Evolutionary conservation across 768 basidiomycete genomes (phyloP).

Genomic region (Phlebiopsis flavidoalba): DNA sequence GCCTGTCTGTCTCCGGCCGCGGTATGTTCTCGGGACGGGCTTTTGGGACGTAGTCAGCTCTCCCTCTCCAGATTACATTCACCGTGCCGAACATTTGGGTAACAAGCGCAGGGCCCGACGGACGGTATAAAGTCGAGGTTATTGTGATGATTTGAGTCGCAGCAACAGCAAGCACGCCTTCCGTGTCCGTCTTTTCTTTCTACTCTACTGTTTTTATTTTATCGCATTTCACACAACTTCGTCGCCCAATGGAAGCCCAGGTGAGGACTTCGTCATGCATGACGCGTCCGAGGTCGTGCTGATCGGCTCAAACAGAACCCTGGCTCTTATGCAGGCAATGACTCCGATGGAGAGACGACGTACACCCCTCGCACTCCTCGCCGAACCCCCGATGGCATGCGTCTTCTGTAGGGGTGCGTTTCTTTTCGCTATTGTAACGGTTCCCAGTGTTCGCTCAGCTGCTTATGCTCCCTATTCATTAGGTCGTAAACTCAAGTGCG

Average conservation of each 20-base stretch:
- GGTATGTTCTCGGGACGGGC: slow-evolving; percentile 1
- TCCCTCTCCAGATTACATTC: not conserved
- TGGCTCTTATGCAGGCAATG: slow-evolving; percentile 9
- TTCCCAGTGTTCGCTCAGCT: not conserved
- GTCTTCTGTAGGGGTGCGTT: slow-evolving; percentile 64
- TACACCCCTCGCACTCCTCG: slow-evolving; percentile 29
- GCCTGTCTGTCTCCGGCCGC: not conserved
- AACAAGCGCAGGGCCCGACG: slow-evolving; percentile 1
- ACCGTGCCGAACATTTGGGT: slow-evolving; percentile 1
- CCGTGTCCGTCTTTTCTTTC: not conserved
- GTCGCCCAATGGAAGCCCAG: not conserved
- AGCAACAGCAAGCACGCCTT: not conserved
- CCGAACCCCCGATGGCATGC: slow-evolving; percentile 67
- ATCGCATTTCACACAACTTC: not conserved
- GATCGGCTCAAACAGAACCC: slow-evolving; percentile 1
- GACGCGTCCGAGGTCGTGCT: not conserved
- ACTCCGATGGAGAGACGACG: slow-evolving; percentile 20
- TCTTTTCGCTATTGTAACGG: not conserved
- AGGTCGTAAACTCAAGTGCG: slow-evolving; percentile 74
- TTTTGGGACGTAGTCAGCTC: not conserved
- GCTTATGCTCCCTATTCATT: slow-evolving; percentile 1
- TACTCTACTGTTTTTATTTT: not conserved
- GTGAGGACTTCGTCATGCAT: not conserved
- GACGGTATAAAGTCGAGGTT: not conserved
- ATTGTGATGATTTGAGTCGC: not conserved